These are phyloP conservation scores for Phytophthora pistaciae DNA, from an alignment of 352 stramenopile genomes.

Conservation along the genomic window DNA sequence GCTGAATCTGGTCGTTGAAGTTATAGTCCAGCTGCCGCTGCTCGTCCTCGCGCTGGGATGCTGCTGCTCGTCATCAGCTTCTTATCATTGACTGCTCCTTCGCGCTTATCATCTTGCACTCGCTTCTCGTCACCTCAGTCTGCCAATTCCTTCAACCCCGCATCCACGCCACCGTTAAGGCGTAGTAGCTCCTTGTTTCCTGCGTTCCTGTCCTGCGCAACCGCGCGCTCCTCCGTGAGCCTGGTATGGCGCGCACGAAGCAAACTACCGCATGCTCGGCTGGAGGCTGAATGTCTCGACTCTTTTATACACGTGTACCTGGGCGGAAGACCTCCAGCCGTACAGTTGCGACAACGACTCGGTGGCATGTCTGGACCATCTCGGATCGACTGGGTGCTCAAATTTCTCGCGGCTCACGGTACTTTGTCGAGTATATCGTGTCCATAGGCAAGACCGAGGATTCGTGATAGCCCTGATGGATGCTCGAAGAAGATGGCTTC, in stretches of 20 bases:
- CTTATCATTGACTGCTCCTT: not conserved
- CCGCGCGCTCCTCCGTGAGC: conserved; percentile 7
- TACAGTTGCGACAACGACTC: not conserved
- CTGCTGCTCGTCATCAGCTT: not conserved
- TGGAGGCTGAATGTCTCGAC: not conserved
- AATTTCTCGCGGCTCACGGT: not conserved
- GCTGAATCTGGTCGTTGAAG: not conserved
- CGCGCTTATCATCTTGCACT: not conserved
- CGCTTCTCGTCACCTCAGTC: not conserved
- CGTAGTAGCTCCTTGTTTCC: not conserved
- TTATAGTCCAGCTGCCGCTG: not conserved
- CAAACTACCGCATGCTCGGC: not conserved
- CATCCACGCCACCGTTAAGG: too few species aligned
- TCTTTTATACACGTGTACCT: not conserved
- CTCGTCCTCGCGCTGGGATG: too few species aligned
- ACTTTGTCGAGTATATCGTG: not conserved
- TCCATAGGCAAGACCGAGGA: not conserved
- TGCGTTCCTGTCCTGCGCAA: conserved; percentile 1
- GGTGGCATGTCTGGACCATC: not conserved
- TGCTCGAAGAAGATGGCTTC: conserved; percentile 15
- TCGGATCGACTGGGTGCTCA: not conserved
- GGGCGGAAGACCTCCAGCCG: not conserved
- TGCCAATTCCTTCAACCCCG: not conserved
- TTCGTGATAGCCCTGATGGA: not conserved
- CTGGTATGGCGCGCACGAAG: not conserved